Base-by-base conservation (phyloP, 139 green algal genomes). In the Nannochloris sp. region DNA sequence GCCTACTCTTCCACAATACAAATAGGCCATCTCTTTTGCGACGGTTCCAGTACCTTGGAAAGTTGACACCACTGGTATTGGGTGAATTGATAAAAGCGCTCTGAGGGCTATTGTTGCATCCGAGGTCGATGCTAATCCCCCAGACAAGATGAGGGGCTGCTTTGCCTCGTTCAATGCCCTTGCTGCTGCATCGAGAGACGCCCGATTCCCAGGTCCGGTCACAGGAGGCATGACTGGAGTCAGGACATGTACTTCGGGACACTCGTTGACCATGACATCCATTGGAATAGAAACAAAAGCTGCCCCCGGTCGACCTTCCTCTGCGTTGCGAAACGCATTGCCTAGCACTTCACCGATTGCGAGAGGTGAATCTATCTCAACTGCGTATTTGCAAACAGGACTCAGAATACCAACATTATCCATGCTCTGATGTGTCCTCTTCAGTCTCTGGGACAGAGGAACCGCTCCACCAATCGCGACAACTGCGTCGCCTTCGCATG, bases 41-140 rank as follows among this genome's bases (percentile, higher is more conserved):
- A 61, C 61, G 23, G 56, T 56, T 55, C 61, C 61, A 14, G 29
- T 60, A 10, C n/a, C 61, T 56, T 67, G 61, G 9, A 67, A 67
- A 5, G 61, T 67, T 23, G 61, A 51, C 6, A 67, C 37, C n/a
- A 67, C 61, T 23, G 61, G 61, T 37, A 67, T 67, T 3, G 61
- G 49, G 0, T 26, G 20, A 12, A 12, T 17, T 8, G 17, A 20
- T 23, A 67, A 40, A 36, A 67, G 20, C 17, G 37, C 43, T 20
- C 44, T 36, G 36, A 67, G 37, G 10, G 44, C 61, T 4, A 25
- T 23, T 10, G 37, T 40, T 12, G 61, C 40, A 4, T 28, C 14
- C 16, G 6, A 10, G 11, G 36, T 25, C 20, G 49, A 62, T 31
- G 61, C 61, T 13, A 67, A 40, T 33, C 36, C 31, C 23, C 61